Evolutionary conservation across 2,329 filamentous ascomycete species (phyloP).

Genomic region (Colletotrichum destructivum): DNA sequence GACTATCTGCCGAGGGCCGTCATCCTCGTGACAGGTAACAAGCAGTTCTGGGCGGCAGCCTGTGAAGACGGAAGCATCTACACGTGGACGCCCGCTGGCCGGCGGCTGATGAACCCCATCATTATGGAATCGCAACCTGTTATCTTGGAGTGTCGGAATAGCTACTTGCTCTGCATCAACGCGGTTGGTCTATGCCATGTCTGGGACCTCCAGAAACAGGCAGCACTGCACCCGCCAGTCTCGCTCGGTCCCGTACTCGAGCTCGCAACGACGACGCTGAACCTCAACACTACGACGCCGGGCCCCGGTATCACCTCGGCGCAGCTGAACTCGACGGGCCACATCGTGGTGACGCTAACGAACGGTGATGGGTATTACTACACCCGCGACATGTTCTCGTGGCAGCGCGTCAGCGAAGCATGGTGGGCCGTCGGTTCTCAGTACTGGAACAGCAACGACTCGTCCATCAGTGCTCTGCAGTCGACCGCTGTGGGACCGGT

Average conservation of each 20-base stretch:
- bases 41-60: slow-evolving; percentile 91
- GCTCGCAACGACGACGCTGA: slow-evolving; percentile 84
- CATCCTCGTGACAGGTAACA: slow-evolving; percentile 91
- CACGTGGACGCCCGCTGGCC: slow-evolving; percentile 92
- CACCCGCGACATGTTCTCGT: slow-evolving; percentile 85
- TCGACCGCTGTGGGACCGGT: slow-evolving; percentile 77
- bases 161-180: slow-evolving; percentile 92
- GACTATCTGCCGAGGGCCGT: slow-evolving; percentile 91
- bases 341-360: slow-evolving; percentile 89
- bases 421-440: slow-evolving; percentile 99
- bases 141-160: slow-evolving; percentile 90
- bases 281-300: slow-evolving; percentile 80
- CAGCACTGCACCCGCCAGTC: slow-evolving; percentile 89
- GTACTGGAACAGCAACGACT: slow-evolving; percentile 99
- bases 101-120: slow-evolving; percentile 86
- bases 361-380: slow-evolving; percentile 97
- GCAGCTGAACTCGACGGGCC: slow-evolving; percentile 88
- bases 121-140: slow-evolving; percentile 94
- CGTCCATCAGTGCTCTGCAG: slow-evolving; percentile 85
- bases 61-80: slow-evolving; percentile 95
- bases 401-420: slow-evolving; percentile 95
- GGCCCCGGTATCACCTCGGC: slow-evolving; percentile 92
- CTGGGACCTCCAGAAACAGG: slow-evolving; percentile 90
- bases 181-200: slow-evolving; percentile 91
- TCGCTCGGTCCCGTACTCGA: slow-evolving; percentile 92